These are phyloP conservation scores for Podila epigama DNA, from an alignment of 192 early-diverging fungal species.

Conservation along the genomic window DNA sequence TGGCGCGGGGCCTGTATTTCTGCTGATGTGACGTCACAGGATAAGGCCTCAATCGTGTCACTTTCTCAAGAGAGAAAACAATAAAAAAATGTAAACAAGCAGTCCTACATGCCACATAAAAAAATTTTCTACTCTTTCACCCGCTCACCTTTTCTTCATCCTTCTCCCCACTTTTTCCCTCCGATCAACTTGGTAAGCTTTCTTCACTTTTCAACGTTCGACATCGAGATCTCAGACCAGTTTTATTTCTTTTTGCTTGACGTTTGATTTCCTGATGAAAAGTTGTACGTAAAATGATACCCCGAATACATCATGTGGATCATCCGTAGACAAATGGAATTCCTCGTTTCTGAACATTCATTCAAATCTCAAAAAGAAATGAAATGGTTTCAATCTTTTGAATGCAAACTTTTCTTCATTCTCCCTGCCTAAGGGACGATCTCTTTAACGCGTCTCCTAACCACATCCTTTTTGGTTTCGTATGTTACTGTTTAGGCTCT, in stretches of 20 bases:
- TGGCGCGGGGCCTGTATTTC: too few relatives aligned
- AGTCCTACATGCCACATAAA: too few relatives aligned
- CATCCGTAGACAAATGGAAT: slow-evolving; percentile 52
- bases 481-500: too few relatives aligned
- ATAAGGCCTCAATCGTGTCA: too few relatives aligned
- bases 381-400: neutral
- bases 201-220: too few relatives aligned
- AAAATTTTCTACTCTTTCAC: neutral
- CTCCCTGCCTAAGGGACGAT: neutral
- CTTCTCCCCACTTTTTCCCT: too few relatives aligned
- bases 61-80: too few relatives aligned
- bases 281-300: slow-evolving; percentile 56
- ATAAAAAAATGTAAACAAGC: neutral
- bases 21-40: too few relatives aligned
- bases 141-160: neutral
- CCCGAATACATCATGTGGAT: slow-evolving; percentile 51
- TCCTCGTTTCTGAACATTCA: slow-evolving; percentile 50
- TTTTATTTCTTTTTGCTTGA: neutral
- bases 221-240: neutral
- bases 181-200: neutral
- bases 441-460: neutral
- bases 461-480: too few relatives aligned
- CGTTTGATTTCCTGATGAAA: slow-evolving; percentile 41
- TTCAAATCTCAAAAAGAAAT: slow-evolving; percentile 4
- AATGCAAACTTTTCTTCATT: neutral